Conservation (phyloP, 2,329 filamentous ascomycete species). For the Penicillium palitans region DNA sequence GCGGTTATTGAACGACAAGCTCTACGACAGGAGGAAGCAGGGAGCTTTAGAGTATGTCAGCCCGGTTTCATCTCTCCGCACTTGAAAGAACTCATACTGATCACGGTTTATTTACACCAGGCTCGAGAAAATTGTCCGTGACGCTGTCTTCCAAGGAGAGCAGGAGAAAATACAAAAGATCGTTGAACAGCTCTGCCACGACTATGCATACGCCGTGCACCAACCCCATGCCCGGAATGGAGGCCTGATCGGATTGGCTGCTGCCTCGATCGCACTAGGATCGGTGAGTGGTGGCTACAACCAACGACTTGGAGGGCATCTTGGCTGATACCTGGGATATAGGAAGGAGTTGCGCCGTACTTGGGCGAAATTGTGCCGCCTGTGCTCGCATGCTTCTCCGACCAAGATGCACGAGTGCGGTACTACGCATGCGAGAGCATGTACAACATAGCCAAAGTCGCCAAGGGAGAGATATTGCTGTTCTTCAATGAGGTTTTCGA, state of each 20-base stretch:
- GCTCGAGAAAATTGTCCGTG: constrained; percentile 86
- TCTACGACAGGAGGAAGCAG: constrained; percentile 97
- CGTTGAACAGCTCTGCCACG: constrained; percentile 93
- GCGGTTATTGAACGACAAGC: constrained; percentile 91
- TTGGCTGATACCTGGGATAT: constrained; percentile 11
- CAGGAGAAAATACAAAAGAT: constrained; percentile 80
- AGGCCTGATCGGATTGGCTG: constrained; percentile 90
- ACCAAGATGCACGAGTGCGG: constrained; percentile 93
- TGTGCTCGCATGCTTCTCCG: constrained; percentile 93
- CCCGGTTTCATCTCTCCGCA: neutral
- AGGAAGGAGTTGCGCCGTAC: constrained; percentile 85
- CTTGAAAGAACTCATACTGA: neutral
- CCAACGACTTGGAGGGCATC: neutral
- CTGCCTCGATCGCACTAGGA: constrained; percentile 91
- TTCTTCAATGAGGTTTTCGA: constrained; percentile 99
- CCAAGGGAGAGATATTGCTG: constrained; percentile 92
- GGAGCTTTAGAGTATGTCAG: constrained; percentile 85
- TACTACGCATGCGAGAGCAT: constrained; percentile 99
- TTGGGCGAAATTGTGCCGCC: constrained; percentile 92
- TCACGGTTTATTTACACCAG: constrained; percentile 47
- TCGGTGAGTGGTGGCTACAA: constrained; percentile 61
- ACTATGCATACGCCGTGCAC: constrained; percentile 96
- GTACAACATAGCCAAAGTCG: constrained; percentile 99
- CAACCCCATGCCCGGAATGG: constrained; percentile 96
- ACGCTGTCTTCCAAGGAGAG: constrained; percentile 74